Conservation (phyloP, 768 basidiomycete genomes). For the Mycena indigotica region DNA sequence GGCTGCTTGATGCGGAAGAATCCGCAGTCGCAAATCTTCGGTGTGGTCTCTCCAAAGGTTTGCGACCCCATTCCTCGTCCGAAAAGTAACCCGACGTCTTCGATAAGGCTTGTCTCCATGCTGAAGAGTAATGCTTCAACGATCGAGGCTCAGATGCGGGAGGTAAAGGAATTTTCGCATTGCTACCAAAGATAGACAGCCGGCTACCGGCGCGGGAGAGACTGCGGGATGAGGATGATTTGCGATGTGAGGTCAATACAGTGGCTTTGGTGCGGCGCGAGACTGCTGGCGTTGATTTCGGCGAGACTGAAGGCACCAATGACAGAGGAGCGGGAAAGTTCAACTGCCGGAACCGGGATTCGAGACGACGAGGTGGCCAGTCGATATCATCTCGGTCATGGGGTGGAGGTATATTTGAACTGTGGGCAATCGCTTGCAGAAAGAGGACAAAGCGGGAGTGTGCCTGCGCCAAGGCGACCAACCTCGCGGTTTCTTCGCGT, state of each 20-base stretch:
- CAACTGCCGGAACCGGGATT: conserved; percentile 52
- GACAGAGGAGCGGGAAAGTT: conserved; percentile 78
- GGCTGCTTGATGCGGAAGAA: conserved; percentile 41
- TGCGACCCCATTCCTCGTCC: conserved; percentile 40
- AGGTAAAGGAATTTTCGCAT: conserved; percentile 40
- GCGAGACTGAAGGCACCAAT: conserved; percentile 31
- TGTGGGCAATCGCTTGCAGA: conserved; percentile 72
- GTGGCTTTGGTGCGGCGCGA: conserved; percentile 20
- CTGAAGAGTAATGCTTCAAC: conserved; percentile 47
- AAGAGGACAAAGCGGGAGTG: conserved; percentile 78
- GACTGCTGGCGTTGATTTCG: conserved; percentile 8
- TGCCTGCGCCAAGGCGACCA: conserved; percentile 55
- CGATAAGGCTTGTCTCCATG: conserved; percentile 48
- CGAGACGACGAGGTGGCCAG: conserved; percentile 31
- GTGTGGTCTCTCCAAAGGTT: conserved; percentile 36
- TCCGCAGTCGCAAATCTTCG: conserved; percentile 48
- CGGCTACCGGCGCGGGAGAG: conserved; percentile 29
- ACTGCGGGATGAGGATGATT: conserved; percentile 18
- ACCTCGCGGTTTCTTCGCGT: conserved; percentile 36
- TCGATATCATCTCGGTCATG: conserved; percentile 47
- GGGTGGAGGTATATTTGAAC: conserved; percentile 50
- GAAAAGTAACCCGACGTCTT: conserved; percentile 29
- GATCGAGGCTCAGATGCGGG: conserved; percentile 49
- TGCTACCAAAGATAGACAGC: conserved; percentile 42
- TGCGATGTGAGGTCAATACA: conserved; percentile 11